Percentiles rank a stretch among this genome's conserved stretches.
phyloP scores from a whole-genome alignment of 2,329 filamentous ascomycete species.

The Fusarium nematophilum region DNA sequence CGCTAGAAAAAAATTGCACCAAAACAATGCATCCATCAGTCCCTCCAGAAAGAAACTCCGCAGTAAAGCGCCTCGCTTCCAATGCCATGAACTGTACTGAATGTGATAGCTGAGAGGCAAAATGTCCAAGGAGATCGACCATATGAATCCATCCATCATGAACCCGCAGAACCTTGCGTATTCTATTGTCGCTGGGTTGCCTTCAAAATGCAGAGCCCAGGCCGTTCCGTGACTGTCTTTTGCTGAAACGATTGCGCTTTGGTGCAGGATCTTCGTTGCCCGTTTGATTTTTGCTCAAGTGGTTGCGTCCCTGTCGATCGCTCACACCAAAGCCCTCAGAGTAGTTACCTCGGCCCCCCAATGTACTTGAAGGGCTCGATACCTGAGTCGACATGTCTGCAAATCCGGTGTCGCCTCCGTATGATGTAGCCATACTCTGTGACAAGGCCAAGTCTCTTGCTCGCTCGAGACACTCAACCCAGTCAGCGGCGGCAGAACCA shows the following conservation, averaged over 20 bases:
- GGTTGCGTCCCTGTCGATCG: slow-evolving; percentile 66
- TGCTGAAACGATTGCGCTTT: slow-evolving; percentile 82
- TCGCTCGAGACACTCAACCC: slow-evolving; percentile 89
- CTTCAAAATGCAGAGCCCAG: slow-evolving; percentile 84
- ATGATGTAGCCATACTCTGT: slow-evolving; percentile 74
- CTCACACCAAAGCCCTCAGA: slow-evolving; percentile 60
- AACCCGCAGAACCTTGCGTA: slow-evolving; percentile 19
- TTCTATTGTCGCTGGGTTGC: slow-evolving; percentile 8
- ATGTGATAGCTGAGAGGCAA: slow-evolving; percentile 38
- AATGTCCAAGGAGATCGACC: slow-evolving; percentile 34
- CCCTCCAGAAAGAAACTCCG: slow-evolving; percentile 43
- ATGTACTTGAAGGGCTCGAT: slow-evolving; percentile 81
- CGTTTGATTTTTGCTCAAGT: slow-evolving; percentile 69
- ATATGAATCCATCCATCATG: slow-evolving; percentile 16
- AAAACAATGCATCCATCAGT: slow-evolving; percentile 40
- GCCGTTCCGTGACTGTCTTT: slow-evolving; percentile 94
- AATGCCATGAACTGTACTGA: slow-evolving; percentile 46
- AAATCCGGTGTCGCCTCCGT: slow-evolving; percentile 74
- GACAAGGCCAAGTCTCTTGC: slow-evolving; percentile 86
- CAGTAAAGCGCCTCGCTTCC: slow-evolving; percentile 49
- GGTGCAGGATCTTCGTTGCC: slow-evolving; percentile 63
- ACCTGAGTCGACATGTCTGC: slow-evolving; percentile 76
- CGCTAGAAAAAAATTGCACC: slow-evolving; percentile 39
- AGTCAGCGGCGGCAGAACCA: slow-evolving; percentile 83
- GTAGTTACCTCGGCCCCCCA: slow-evolving; percentile 69